A percentile compares a stretch with the other conserved stretches of the same genome.
phyloP scores from a whole-genome alignment of 2,329 filamentous ascomycete species.

The Venturia pyrina region DNA sequence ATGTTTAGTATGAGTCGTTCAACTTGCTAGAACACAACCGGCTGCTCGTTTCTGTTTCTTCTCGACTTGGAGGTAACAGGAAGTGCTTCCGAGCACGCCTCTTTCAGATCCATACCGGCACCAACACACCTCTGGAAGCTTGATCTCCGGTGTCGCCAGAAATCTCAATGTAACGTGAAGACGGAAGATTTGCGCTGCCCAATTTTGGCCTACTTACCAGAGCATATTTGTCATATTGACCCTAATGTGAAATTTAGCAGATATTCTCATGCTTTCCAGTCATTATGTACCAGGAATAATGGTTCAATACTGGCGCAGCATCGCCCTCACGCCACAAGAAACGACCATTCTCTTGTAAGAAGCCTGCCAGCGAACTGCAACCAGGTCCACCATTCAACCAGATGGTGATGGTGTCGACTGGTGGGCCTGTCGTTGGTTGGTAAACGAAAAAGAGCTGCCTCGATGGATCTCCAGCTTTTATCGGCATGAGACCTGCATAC shows the following conservation, averaged over 20 bases:
- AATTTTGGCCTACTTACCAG: slow-evolving; percentile 3
- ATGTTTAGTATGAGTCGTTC: not conserved
- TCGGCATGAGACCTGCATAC: slow-evolving; percentile 13
- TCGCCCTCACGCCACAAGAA: slow-evolving; percentile 6
- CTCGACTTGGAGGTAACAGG: not conserved
- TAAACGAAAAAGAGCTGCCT: slow-evolving; percentile 15
- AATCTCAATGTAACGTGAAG: not conserved
- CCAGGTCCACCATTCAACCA: slow-evolving; percentile 19
- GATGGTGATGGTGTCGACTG: slow-evolving; percentile 17
- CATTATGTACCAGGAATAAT: slow-evolving; percentile 8
- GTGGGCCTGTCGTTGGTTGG: slow-evolving; percentile 16
- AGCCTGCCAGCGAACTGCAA: slow-evolving; percentile 12
- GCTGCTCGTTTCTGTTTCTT: not conserved
- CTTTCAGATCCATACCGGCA: too few relatives aligned
- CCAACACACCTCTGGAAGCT: too few relatives aligned
- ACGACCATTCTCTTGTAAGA: slow-evolving; percentile 14
- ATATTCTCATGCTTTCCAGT: not conserved
- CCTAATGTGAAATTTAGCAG: not conserved
- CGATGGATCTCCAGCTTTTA: slow-evolving; percentile 4
- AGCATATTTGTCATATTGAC: slow-evolving; percentile 16
- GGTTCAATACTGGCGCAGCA: slow-evolving; percentile 7
- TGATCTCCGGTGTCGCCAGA: too few relatives aligned
- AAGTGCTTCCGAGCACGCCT: too few relatives aligned
- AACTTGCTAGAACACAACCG: not conserved
- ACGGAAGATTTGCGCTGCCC: not conserved